Evolutionary conservation across 148 eudicot genomes (phyloP), one percentile per base, ranked within the genome.

Genomic region (Silene uniflora): DNA sequence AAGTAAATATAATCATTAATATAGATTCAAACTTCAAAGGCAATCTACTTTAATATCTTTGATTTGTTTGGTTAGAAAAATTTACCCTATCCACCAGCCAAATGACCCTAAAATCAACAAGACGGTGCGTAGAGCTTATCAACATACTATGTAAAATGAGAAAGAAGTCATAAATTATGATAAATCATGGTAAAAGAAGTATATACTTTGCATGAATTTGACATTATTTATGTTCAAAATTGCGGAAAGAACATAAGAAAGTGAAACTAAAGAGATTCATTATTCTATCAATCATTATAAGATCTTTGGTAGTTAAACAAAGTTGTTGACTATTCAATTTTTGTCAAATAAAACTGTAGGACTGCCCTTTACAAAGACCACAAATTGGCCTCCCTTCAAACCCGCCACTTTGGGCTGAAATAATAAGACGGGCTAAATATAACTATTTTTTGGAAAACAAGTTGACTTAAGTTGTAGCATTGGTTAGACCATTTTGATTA

Each of bases 261-360:
- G 29, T 68, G 61, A 54, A 62, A 8, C 54, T 72, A 25, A 69
- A 18, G 23, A 67, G 67, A 71, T 71, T 66, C 64, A 74, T 13
- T 23, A 14, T 66, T 67, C 65, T 78, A 16, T 21, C 62, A 74
- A 74, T 79, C 77, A 79, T 79, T 74, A 74, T 79, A 54, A 6
- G 55, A 79, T 79, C 62, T 79, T 68, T 74, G 74, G 63, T 69
- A 68, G 69, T 75, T 79, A 56, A 69, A 64, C 17, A 73, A 59
- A n/a, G 39, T 46, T 14, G 23, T 79, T 59, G 71, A 52, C 55
- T 32, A 0, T 49, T 47, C 75, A 68, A 22, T 67, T 39, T 16
- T 67, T 62, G 82, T 79, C 65, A 62, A 79, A 69, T 46, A 39
- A 22, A 32, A 47, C 32, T 74, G 74, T 39, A 59, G 63, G n/a